Percentiles rank a stretch among this genome's conserved stretches.
Conservation (phyloP, 306 rosid genomes). For the Mimosa bimucronata region DNA sequence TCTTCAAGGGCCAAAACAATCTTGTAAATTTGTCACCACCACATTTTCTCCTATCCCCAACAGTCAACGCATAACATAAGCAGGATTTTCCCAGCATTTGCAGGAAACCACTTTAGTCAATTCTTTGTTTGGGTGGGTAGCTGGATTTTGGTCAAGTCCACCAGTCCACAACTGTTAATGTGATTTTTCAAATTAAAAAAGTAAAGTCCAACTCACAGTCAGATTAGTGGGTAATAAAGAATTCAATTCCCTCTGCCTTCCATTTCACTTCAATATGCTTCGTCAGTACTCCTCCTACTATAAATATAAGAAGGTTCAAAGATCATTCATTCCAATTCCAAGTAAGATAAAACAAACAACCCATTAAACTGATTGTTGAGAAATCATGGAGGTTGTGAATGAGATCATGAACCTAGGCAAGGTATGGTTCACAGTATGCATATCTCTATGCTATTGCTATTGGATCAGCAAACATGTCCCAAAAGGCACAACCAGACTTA, state of each 20-base stretch:
- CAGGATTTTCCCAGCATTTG: not conserved
- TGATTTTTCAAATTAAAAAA: too few relatives aligned
- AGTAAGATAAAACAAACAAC: not conserved
- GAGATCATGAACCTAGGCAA: conserved; percentile 37
- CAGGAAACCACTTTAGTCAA: not conserved
- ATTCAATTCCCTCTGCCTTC: too few relatives aligned
- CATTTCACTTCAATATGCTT: too few relatives aligned
- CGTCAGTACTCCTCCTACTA: too few relatives aligned
- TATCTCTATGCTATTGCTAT: conserved; percentile 49
- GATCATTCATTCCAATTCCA: not conserved
- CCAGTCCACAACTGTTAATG: not conserved
- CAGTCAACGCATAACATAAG: too few relatives aligned
- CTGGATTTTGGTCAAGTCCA: conserved; percentile 14
- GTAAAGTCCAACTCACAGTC: too few relatives aligned
- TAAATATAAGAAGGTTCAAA: not conserved
- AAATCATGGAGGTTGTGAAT: conserved; percentile 40
- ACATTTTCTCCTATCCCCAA: not conserved
- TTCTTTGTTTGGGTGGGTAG: not conserved
- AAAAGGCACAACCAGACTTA: conserved; percentile 41
- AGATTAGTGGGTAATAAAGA: too few relatives aligned
- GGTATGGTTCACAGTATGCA: conserved; percentile 36
- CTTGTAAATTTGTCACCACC: not conserved
- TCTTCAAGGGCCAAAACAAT: not conserved
- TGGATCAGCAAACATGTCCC: conserved; percentile 36
- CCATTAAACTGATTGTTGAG: not conserved